Evolutionary conservation across 352 stramenopile genomes (phyloP).

Genomic region (Phytophthora cactorum): DNA sequence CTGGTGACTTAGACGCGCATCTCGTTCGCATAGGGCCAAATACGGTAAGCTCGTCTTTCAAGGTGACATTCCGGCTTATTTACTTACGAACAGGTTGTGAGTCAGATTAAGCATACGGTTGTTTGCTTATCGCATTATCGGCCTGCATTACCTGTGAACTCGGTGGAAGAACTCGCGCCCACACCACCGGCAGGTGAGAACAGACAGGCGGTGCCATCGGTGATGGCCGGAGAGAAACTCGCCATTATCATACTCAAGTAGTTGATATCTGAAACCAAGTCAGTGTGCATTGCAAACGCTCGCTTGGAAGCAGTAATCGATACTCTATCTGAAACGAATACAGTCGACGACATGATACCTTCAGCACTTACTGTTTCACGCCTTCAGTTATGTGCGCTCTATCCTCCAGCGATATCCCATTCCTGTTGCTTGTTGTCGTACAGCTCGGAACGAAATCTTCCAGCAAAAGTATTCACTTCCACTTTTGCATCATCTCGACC

Average conservation of each 20-base stretch:
- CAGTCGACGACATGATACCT: background rate
- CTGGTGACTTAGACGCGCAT: no score
- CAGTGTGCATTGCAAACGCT: background rate
- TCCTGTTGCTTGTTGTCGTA: background rate
- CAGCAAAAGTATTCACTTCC: slow-evolving; percentile 8
- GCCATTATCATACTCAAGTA: background rate
- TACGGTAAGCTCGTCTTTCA: no score
- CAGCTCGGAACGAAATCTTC: background rate
- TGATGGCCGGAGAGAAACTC: background rate
- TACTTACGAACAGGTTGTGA: no score
- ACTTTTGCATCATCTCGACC: slow-evolving; percentile 15
- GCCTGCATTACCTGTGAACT: no score
- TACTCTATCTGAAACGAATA: background rate
- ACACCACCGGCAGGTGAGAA: background rate
- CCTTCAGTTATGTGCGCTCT: background rate
- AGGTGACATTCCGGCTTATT: no score
- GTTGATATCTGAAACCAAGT: background rate
- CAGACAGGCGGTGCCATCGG: background rate
- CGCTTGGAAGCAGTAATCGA: background rate
- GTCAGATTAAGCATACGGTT: no score
- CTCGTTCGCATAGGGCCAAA: no score
- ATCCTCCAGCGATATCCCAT: background rate
- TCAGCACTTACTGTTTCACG: background rate
- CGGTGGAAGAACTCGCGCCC: no score
- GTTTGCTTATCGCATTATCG: no score